phyloP scores from a whole-genome alignment of 78 protist genomes.

The Guillardia theta region DNA sequence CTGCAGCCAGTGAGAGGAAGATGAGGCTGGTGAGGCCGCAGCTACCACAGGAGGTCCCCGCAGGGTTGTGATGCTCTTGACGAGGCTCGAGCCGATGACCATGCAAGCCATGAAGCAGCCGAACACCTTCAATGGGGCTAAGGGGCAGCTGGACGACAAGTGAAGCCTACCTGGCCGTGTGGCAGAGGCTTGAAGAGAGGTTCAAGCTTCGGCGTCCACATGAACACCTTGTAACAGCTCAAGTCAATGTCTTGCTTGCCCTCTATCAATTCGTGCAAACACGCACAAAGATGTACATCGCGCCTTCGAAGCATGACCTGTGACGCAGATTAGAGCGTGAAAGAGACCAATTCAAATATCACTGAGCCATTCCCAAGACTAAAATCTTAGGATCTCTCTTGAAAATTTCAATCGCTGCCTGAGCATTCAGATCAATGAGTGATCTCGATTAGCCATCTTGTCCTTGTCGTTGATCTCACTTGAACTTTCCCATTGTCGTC shows the following conservation, averaged over 20 bases:
- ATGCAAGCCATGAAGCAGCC: constrained; percentile 77
- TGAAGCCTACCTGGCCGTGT: background rate
- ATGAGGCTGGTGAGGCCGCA: background rate
- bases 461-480: background rate
- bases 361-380: too few species aligned
- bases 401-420: background rate
- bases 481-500: background rate
- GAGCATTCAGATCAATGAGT: background rate
- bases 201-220: constrained; percentile 88
- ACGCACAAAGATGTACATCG: constrained; percentile 86
- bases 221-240: constrained; percentile 52
- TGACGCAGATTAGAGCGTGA: too few species aligned
- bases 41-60: background rate
- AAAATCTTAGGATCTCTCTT: background rate
- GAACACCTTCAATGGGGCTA: background rate
- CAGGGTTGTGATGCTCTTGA: background rate
- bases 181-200: background rate
- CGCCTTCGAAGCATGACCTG: constrained; percentile 87
- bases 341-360: too few species aligned
- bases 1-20: background rate
- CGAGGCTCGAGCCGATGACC: constrained; percentile 82
- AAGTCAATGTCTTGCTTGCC: background rate
- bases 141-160: background rate
- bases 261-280: background rate
- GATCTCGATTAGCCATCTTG: background rate